phyloP scores from a whole-genome alignment of 108 stramenopile species.

The Conticribra weissflogii region DNA sequence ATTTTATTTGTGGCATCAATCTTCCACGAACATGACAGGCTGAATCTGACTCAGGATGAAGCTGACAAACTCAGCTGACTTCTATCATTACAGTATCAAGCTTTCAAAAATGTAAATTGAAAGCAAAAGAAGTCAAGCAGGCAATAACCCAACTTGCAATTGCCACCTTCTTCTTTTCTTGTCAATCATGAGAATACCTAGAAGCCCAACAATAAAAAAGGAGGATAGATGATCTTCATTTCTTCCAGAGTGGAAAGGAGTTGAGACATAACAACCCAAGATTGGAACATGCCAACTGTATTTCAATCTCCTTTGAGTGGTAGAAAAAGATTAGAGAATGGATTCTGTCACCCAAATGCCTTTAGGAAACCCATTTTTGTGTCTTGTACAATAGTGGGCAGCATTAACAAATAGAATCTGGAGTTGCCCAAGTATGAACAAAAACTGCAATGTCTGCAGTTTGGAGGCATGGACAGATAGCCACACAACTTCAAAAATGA shows the following conservation, averaged over 20 bases:
- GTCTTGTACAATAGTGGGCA: no score
- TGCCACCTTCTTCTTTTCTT: conserved; percentile 7
- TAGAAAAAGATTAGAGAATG: not conserved
- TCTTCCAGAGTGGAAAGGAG: not conserved
- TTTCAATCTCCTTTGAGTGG: not conserved
- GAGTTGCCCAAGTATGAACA: no score
- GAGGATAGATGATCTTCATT: not conserved
- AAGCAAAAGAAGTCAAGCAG: not conserved
- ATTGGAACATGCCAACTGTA: not conserved
- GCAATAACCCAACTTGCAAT: not conserved
- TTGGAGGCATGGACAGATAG: no score
- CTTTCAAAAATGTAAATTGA: not conserved
- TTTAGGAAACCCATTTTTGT: not conserved
- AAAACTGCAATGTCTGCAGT: no score
- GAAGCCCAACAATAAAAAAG: not conserved
- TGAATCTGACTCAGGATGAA: conserved; percentile 21
- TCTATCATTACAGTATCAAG: conserved; percentile 5
- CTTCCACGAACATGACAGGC: conserved; percentile 20
- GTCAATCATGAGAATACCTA: conserved; percentile 2
- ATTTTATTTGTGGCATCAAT: conserved; percentile 25
- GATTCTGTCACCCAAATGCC: not conserved
- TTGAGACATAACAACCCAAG: not conserved
- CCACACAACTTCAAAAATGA: no score
- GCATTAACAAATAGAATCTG: no score
- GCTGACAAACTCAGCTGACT: conserved; percentile 9